Conservation (phyloP, 139 green algal genomes). For the Tetraselmis striata region DNA sequence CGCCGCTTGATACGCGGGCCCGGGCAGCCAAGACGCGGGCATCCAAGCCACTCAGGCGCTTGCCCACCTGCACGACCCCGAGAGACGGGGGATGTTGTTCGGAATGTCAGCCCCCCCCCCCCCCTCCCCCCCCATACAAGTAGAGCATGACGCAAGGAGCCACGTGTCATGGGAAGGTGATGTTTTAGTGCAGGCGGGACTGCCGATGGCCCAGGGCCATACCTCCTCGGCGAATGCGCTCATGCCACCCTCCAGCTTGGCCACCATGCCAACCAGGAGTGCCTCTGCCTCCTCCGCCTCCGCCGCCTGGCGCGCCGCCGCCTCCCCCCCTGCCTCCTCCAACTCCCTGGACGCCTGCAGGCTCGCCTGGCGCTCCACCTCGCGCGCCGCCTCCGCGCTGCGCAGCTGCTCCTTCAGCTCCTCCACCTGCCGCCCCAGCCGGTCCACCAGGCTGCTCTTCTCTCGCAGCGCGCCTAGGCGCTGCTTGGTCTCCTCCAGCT, state of each 20-base stretch:
- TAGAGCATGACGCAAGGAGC: too few relatives aligned
- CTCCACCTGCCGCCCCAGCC: too few relatives aligned
- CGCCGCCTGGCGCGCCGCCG: not conserved
- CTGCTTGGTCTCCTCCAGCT: not conserved
- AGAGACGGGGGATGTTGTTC: too few relatives aligned
- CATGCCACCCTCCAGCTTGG: not conserved
- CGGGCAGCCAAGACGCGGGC: not conserved
- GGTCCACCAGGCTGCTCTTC: too few relatives aligned
- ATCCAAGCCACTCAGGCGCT: not conserved
- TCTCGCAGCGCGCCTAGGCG: not conserved
- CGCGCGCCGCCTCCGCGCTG: too few relatives aligned
- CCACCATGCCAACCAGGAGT: not conserved
- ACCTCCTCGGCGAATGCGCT: not conserved
- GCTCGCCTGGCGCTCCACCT: not conserved
- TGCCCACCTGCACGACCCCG: not conserved
- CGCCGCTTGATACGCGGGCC: not conserved
- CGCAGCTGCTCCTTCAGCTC: too few relatives aligned
- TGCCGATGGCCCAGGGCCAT: too few relatives aligned
- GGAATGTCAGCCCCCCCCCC: too few relatives aligned
- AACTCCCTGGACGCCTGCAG: not conserved
- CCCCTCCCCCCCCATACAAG: too few relatives aligned
- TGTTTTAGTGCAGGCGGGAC: too few relatives aligned
- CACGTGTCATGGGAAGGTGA: too few relatives aligned
- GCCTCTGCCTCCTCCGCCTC: not conserved
- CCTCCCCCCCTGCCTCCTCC: not conserved